Base-by-base conservation (phyloP, 2,329 filamentous ascomycete species). In the Arthroderma sp. region DNA sequence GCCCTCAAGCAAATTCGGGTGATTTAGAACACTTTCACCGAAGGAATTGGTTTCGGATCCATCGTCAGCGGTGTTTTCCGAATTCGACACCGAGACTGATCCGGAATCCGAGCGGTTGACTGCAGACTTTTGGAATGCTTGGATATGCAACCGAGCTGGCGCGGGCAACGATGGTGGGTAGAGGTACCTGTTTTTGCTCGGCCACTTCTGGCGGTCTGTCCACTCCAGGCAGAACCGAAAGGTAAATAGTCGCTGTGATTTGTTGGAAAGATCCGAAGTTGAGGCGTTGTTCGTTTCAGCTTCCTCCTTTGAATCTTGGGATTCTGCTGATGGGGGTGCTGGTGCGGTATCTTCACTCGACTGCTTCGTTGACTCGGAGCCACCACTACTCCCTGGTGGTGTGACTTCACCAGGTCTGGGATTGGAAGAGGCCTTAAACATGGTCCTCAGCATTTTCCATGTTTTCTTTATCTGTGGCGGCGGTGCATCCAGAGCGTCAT, bases 171-270 rank as follows among this genome's bases (percentile, higher is more conserved):
- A 68, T 1, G 78, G 78, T 6, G 73, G 68, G 42, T 67, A 66
- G 5, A 81, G 64, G 4, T 70, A 70, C 60, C 65, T 65, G 68
- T 76, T 60, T 61, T 72, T 60, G 59, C 66, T 59, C 53, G 72
- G 48, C 58, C 64, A 60, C 53, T 69, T 57, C 57, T 72, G 61
- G 54, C 72, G 71, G 46, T 77, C 73, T 40, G 74, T 69, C 70
- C 72, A 80, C 57, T 83, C 79, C n/a, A 83, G 64, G 1, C 77
- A 80, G 57, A 83, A 83, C 48, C 77, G 79, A 66, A 83, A 83
- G 50, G 70, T 76, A 52, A 74, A 78, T 36, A 65, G 68, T 46
- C 74, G 74, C 51, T 77, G 73, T 15, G 7, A 38, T 38, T 44
- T 46, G 10, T 32, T 30, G 6, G 41, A 29, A 9, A 42, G 41